These are phyloP conservation scores for Fusarium xylarioides DNA, from an alignment of 2,329 filamentous ascomycete genomes.

Conservation along the genomic window DNA sequence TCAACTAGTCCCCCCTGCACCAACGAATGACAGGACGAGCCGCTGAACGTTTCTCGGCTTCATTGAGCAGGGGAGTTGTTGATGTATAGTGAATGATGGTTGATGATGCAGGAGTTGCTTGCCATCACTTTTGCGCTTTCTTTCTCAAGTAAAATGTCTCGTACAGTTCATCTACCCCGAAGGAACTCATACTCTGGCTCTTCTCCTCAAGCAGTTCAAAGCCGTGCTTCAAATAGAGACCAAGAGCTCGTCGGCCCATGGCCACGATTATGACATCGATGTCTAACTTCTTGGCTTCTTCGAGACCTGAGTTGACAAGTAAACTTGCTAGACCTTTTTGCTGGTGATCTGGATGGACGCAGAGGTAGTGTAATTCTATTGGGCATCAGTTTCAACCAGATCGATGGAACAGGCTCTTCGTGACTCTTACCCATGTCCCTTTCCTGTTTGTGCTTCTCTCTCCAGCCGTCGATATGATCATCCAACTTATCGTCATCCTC, in stretches of 20 bases:
- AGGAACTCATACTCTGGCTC: conserved; percentile 1
- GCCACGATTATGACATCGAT: conserved; percentile 31
- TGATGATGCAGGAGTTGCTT: accelerated
- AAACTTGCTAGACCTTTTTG: conserved; percentile 31
- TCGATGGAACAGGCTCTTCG: accelerated
- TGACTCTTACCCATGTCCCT: conserved; percentile 11
- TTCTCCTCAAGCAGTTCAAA: conserved; percentile 25
- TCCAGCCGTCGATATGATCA: conserved; percentile 16
- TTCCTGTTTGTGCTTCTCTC: conserved; percentile 13
- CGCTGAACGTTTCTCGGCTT: neutral
- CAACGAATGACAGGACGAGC: neutral
- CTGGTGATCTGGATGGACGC: conserved; percentile 34
- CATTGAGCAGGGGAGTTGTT: too few relatives aligned
- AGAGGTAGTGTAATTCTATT: conserved; percentile 37
- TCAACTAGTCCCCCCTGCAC: neutral
- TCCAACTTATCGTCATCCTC: conserved; percentile 8
- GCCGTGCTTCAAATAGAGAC: conserved; percentile 31
- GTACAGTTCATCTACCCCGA: conserved; percentile 11
- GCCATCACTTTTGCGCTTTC: neutral
- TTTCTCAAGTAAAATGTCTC: conserved; percentile 23
- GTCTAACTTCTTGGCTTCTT: conserved; percentile 23
- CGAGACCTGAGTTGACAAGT: conserved; percentile 35
- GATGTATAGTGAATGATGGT: neutral
- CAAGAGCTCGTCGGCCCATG: conserved; percentile 22
- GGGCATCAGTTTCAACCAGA: neutral